phyloP scores from a whole-genome alignment of 257 asterid genomes.

The Eucommia ulmoides region DNA sequence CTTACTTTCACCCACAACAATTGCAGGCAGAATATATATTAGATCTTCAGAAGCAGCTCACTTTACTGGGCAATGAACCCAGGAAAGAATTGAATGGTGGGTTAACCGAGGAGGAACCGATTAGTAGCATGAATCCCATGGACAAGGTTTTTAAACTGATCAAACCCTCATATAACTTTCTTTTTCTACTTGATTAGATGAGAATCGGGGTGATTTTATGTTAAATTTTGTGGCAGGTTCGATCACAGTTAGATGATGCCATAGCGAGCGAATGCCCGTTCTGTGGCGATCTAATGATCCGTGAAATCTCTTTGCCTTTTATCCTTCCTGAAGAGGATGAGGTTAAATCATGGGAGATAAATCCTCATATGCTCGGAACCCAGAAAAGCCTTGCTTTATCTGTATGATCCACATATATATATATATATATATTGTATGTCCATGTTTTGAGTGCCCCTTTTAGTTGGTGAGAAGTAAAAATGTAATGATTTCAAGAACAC shows the following conservation, averaged over 20 bases:
- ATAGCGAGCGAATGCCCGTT: conserved; percentile 92
- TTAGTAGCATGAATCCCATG: conserved; percentile 50
- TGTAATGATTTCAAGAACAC: no score
- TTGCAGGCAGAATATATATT: conserved; percentile 82
- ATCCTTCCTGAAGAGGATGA: conserved; percentile 49
- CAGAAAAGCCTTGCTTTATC: conserved; percentile 61
- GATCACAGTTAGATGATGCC: conserved; percentile 79
- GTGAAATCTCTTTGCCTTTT: conserved; percentile 73
- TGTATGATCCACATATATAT: no score
- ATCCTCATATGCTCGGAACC: conserved; percentile 39
- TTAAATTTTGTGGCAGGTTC: conserved; percentile 88
- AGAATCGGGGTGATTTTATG: no score
- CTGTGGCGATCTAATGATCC: conserved; percentile 91
- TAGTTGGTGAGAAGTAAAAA: no score
- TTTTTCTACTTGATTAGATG: background rate
- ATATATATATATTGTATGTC: no score
- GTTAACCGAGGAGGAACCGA: conserved; percentile 61
- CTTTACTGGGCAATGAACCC: conserved; percentile 64
- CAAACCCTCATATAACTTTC: background rate
- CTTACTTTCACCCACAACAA: no score
- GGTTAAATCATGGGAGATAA: conserved; percentile 72
- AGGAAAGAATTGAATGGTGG: conserved; percentile 53
- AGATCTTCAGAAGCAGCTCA: conserved; percentile 91
- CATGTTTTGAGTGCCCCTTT: no score
- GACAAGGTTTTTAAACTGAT: conserved; percentile 46